Percentiles rank a stretch among this genome's conserved stretches.
phyloP scores from a whole-genome alignment of 768 basidiomycete species.

The Pleurotus eryngii region DNA sequence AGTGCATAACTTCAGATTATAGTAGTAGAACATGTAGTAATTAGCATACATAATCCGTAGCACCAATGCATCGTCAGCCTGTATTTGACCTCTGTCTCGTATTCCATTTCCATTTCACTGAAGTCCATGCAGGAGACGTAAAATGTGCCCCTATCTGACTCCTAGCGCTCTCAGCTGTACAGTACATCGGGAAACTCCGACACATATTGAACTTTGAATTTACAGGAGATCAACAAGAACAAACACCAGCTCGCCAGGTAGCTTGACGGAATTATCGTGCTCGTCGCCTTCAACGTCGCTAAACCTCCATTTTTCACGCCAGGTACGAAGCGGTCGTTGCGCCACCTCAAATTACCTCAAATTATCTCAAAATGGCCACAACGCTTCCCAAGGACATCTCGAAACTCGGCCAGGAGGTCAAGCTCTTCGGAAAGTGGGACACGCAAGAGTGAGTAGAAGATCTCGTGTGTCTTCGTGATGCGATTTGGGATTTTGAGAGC shows the following conservation, averaged over 20 bases:
- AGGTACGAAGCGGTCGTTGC: constrained; percentile 4
- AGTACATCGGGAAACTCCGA: constrained; percentile 38
- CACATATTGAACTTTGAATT: constrained; percentile 41
- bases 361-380: constrained; percentile 55
- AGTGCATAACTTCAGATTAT: no score
- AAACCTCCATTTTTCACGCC: not conserved
- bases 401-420: constrained; percentile 80
- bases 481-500: not conserved
- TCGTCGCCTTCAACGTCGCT: constrained; percentile 18
- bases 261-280: constrained; percentile 23
- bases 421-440: constrained; percentile 99
- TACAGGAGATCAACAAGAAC: constrained; percentile 39
- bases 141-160: no score
- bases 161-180: constrained; percentile 32
- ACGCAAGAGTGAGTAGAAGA: constrained; percentile 80
- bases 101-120: no score
- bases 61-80: no score
- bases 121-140: no score
- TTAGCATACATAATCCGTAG: no score
- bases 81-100: no score
- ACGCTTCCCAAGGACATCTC: constrained; percentile 84
- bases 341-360: constrained; percentile 34
- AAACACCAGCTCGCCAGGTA: constrained; percentile 41
- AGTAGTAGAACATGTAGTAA: no score
- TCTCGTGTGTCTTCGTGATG: not conserved